phyloP scores from a whole-genome alignment of 805 yeast species.

The Candida easanensis region DNA sequence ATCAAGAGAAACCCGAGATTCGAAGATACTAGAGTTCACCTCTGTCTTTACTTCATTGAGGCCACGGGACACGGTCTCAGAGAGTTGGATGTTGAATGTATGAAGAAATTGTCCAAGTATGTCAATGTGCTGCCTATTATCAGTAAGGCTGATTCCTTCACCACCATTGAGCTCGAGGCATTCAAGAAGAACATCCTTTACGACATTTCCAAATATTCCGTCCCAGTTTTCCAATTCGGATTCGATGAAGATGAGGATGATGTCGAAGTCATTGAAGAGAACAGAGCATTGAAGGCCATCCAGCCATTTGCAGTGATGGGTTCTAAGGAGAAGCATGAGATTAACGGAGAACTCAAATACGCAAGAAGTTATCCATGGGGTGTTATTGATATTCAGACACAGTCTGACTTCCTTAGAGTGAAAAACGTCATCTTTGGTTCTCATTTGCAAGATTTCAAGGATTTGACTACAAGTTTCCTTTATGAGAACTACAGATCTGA shows the following conservation, averaged over 20 bases:
- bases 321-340: slow-evolving; percentile 54
- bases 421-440: slow-evolving; percentile 75
- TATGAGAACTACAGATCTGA: slow-evolving; percentile 82
- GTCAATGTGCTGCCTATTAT: slow-evolving; percentile 74
- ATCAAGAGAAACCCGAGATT: slow-evolving; percentile 83
- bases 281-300: slow-evolving; percentile 52
- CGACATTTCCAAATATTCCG: slow-evolving; percentile 65
- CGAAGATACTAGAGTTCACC: slow-evolving; percentile 75
- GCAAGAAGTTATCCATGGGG: slow-evolving; percentile 83
- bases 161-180: slow-evolving; percentile 50
- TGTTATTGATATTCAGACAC: slow-evolving; percentile 44
- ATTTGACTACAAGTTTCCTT: slow-evolving; percentile 70
- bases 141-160: slow-evolving; percentile 70
- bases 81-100: slow-evolving; percentile 68
- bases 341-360: slow-evolving; percentile 49
- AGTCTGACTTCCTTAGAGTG: slow-evolving; percentile 53
- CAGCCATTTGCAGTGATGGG: slow-evolving; percentile 78
- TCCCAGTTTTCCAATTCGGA: slow-evolving; percentile 72
- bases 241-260: slow-evolving; percentile 74
- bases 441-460: slow-evolving; percentile 80
- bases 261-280: slow-evolving; percentile 66
- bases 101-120: slow-evolving; percentile 68
- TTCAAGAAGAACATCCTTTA: slow-evolving; percentile 59
- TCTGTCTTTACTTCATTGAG: slow-evolving; percentile 66
- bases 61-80: slow-evolving; percentile 78